Conservation (phyloP, 2,329 filamentous ascomycete species). For the Sordariomycetes sp. region DNA sequence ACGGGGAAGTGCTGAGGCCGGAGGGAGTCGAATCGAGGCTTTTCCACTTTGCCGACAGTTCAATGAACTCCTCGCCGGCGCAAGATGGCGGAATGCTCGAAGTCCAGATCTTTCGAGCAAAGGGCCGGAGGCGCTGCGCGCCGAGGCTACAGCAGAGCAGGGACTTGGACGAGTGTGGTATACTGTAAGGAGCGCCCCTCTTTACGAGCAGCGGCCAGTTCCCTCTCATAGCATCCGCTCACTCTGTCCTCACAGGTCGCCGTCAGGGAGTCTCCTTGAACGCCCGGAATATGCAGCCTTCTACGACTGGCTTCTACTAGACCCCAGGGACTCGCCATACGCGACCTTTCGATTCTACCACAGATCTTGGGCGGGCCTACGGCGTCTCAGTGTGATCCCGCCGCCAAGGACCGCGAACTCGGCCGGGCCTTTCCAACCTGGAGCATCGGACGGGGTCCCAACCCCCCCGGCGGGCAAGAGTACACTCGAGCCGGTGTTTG, state of each 20-base stretch:
- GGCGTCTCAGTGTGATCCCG: slow-evolving; percentile 35
- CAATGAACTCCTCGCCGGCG: slow-evolving; percentile 25
- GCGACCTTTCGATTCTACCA: slow-evolving; percentile 47
- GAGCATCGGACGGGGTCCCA: neutral
- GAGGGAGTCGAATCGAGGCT: slow-evolving; percentile 30
- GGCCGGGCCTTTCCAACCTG: neutral
- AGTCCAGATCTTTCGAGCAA: slow-evolving; percentile 40
- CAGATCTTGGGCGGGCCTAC: slow-evolving; percentile 37
- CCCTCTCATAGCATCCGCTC: neutral
- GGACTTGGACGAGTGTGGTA: neutral
- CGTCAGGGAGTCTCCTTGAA: slow-evolving; percentile 41
- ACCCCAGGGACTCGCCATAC: slow-evolving; percentile 40
- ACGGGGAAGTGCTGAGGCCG: slow-evolving; percentile 11
- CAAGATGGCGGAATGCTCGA: slow-evolving; percentile 47
- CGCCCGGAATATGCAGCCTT: slow-evolving; percentile 36
- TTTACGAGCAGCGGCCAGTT: neutral
- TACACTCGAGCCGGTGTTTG: neutral
- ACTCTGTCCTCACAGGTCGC: slow-evolving; percentile 25
- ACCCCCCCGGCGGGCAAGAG: neutral
- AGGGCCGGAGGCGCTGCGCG: slow-evolving; percentile 20
- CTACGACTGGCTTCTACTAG: slow-evolving; percentile 41
- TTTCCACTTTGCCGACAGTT: slow-evolving; percentile 33
- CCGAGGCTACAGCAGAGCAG: neutral
- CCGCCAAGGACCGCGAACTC: slow-evolving; percentile 5
- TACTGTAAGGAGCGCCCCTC: neutral